Percentiles rank a stretch among this genome's conserved stretches.
Evolutionary conservation across 1,139 yeast genomes (phyloP).

Genomic region (Debaryomyces sp.): DNA sequence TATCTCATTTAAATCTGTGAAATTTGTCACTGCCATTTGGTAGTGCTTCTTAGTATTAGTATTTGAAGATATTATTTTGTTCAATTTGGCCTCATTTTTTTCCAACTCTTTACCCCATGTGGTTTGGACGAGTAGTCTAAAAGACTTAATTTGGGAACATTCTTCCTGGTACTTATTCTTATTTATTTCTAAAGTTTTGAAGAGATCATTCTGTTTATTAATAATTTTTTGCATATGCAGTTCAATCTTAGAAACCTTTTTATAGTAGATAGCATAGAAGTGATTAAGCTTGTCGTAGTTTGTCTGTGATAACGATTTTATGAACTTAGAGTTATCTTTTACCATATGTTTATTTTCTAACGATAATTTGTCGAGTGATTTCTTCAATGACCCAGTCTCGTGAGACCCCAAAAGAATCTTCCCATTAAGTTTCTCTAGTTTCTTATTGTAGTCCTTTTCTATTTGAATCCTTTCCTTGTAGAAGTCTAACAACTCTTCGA

Average conservation of each 20-base stretch:
- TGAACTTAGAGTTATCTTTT: slow-evolving; percentile 34
- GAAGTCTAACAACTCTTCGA: slow-evolving; percentile 47
- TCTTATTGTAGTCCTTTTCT: slow-evolving; percentile 73
- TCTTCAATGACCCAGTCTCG: slow-evolving; percentile 63
- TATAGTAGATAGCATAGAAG: slow-evolving; percentile 33
- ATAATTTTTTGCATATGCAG: slow-evolving; percentile 42
- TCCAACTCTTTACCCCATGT: slow-evolving; percentile 82
- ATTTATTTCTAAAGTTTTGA: slow-evolving; percentile 41
- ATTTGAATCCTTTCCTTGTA: slow-evolving; percentile 56
- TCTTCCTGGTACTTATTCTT: slow-evolving; percentile 61
- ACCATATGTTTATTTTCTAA: slow-evolving; percentile 50
- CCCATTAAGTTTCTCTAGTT: slow-evolving; percentile 51
- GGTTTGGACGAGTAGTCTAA: slow-evolving; percentile 65
- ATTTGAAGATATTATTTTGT: slow-evolving; percentile 54
- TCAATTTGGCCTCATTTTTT: slow-evolving; percentile 62
- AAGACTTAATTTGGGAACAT: slow-evolving; percentile 60
- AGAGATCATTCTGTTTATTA: slow-evolving; percentile 26
- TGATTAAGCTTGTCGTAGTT: slow-evolving; percentile 38
- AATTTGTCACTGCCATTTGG: slow-evolving; percentile 57
- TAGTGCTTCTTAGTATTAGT: slow-evolving; percentile 57
- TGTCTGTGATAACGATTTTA: slow-evolving; percentile 31
- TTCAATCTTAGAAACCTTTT: slow-evolving; percentile 36
- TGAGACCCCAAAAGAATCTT: slow-evolving; percentile 52
- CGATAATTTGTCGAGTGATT: slow-evolving; percentile 60
- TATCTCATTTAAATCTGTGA: slow-evolving; percentile 66